These are phyloP conservation scores for Phytophthora tentaculata DNA, from an alignment of 352 stramenopile genomes.

Conservation along the genomic window DNA sequence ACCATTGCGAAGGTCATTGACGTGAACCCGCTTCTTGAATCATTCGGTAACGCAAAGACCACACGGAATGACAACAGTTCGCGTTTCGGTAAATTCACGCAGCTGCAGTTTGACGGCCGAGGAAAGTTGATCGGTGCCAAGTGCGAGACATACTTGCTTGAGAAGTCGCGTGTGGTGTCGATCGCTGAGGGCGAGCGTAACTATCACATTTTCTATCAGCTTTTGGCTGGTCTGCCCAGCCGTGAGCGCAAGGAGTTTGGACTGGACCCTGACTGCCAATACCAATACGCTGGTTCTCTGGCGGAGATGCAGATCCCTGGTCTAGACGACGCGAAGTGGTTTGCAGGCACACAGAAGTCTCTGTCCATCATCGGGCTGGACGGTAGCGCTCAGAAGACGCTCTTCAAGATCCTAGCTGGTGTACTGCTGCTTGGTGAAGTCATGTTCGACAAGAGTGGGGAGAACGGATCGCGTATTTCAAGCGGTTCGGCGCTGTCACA, in stretches of 20 bases:
- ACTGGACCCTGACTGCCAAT: slow-evolving; percentile 67
- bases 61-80: slow-evolving; percentile 94
- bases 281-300: slow-evolving; percentile 78
- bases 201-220: slow-evolving; percentile 99
- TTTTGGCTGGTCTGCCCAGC: slow-evolving; percentile 69
- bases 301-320: slow-evolving; percentile 85
- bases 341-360: slow-evolving; percentile 77
- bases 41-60: slow-evolving; percentile 95
- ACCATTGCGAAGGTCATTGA: slow-evolving; percentile 93
- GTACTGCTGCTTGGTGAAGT: slow-evolving; percentile 98
- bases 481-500: slow-evolving; percentile 62
- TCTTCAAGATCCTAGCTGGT: slow-evolving; percentile 90
- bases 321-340: slow-evolving; percentile 87
- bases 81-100: slow-evolving; percentile 92
- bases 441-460: slow-evolving; percentile 82
- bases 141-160: slow-evolving; percentile 95
- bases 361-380: slow-evolving; percentile 83
- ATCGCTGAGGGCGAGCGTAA: slow-evolving; percentile 97
- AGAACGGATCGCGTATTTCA: slow-evolving; percentile 79
- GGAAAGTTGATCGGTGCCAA: slow-evolving; percentile 87
- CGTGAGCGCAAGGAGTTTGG: slow-evolving; percentile 64
- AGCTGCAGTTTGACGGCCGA: slow-evolving; percentile 85
- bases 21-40: slow-evolving; percentile 93
- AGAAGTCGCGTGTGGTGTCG: slow-evolving; percentile 95
- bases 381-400: slow-evolving; percentile 50